Evolutionary conservation across 1,284 basidiomycete species (phyloP), one percentile per base, ranked within the genome.

Genomic region (Takashimella tepidaria): DNA sequence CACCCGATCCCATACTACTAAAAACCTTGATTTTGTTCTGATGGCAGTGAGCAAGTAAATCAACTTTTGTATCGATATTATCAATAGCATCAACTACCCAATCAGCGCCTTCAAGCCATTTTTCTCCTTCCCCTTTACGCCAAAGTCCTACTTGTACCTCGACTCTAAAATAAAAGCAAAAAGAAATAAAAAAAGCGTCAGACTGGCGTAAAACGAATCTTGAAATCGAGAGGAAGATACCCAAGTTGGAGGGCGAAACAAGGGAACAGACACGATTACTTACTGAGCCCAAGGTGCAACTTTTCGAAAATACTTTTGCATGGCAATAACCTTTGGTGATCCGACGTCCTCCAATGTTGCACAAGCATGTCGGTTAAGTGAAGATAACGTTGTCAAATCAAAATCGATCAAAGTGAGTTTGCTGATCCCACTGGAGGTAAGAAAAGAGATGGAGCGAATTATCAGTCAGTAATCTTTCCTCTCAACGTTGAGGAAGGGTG

Each of bases 41-140:
- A 63, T 87, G 81, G 65, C 92, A 95, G 68, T 92, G 85, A 53
- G 87, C 85, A 6, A 96, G 79, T 24, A 95, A 78, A 63, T 93
- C 89, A 21, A 92, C 87, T 75, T 98, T 98, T 1, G 95, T 95
- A 45, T 88, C 83, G 59, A 98, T 92, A 71, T 98, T 97, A 77
- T 98, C 92, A 61, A 98, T 98, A 6, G 90, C 90, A 75, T 96
- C 92, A 57, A 95, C 82, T 24, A 95, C 91, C 88, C 90, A 96
- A 67, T 93, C 89, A 4, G 83, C 85, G 19, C 85, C 91, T 47
- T 86, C 83, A 0, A 97, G 77, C 43, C 92, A 76, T 3, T 72
- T 72, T 22, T 85, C 87, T 2, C 89, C 76, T 27, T 76, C 76
- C 78, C 66, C 87, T 62, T 88, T 87, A 20, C 84, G 81, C 87